A percentile compares a stretch with the other conserved stretches of the same genome.
phyloP scores from a whole-genome alignment of 345 rosid genomes.

The Melaleuca quinquenervia region DNA sequence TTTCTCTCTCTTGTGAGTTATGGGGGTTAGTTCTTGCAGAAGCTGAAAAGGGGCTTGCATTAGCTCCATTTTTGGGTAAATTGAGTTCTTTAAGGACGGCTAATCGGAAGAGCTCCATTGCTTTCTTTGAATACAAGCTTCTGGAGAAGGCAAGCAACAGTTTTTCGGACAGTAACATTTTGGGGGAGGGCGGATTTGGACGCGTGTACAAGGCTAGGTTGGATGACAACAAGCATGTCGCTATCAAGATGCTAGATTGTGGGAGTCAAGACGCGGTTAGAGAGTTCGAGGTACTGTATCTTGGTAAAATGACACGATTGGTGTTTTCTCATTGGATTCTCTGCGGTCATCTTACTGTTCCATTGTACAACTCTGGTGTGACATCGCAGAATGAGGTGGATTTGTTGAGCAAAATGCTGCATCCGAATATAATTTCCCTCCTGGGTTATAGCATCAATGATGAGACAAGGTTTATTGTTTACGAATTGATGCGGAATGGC shows the following conservation, averaged over 20 bases:
- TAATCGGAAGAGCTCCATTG: slow-evolving; percentile 11
- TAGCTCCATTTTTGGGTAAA: slow-evolving; percentile 40
- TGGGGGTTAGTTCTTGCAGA: slow-evolving; percentile 14
- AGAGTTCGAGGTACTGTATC: slow-evolving; percentile 55
- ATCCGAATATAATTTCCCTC: slow-evolving; percentile 62
- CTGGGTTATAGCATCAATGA: slow-evolving; percentile 58
- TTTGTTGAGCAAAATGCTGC: slow-evolving; percentile 57
- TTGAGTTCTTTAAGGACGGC: slow-evolving; percentile 27
- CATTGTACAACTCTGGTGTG: neutral
- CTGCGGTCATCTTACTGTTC: neutral
- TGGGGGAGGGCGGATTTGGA: slow-evolving; percentile 92
- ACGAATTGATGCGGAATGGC: slow-evolving; percentile 82
- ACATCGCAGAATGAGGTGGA: slow-evolving; percentile 75
- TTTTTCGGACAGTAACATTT: slow-evolving; percentile 51
- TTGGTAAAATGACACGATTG: neutral
- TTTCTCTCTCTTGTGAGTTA: slow-evolving; percentile 1
- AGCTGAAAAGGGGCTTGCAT: slow-evolving; percentile 33
- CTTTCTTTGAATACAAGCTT: slow-evolving; percentile 45
- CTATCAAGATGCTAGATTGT: slow-evolving; percentile 79
- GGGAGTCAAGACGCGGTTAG: slow-evolving; percentile 44
- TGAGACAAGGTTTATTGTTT: slow-evolving; percentile 53
- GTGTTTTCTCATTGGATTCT: neutral
- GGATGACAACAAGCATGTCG: slow-evolving; percentile 43
- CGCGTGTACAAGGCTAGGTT: slow-evolving; percentile 60
- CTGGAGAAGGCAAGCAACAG: slow-evolving; percentile 56